phyloP scores from a whole-genome alignment of 176 grass and related monocot genomes.

The Hordeum marinum region DNA sequence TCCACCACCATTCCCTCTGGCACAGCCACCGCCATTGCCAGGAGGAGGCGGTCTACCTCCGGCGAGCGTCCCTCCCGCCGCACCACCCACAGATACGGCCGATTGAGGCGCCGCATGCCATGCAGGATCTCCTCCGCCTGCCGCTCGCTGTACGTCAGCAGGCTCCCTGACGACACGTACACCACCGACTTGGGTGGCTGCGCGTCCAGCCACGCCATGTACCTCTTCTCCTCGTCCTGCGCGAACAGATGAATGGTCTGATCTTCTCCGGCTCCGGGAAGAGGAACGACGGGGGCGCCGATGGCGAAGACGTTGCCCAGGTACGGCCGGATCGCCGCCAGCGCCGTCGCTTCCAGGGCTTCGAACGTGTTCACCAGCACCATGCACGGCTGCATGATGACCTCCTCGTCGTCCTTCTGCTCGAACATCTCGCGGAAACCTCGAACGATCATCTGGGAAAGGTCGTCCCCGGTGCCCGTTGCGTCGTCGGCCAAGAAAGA shows the following conservation, averaged over 20 bases:
- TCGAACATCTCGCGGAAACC: neutral
- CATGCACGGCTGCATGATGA: slow-evolving; percentile 3
- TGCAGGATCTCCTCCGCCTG: slow-evolving; percentile 44
- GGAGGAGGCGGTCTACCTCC: neutral
- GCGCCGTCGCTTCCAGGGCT: slow-evolving; percentile 9
- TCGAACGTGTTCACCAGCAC: slow-evolving; percentile 36
- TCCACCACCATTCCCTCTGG: slow-evolving; percentile 37
- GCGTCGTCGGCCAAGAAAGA: neutral
- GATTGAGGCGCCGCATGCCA: slow-evolving; percentile 3
- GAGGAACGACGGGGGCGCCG: slow-evolving; percentile 4
- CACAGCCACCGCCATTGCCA: neutral
- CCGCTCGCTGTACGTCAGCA: slow-evolving; percentile 14
- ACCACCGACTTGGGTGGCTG: slow-evolving; percentile 32
- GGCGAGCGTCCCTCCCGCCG: slow-evolving; percentile 19
- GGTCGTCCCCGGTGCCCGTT: neutral
- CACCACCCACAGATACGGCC: slow-evolving; percentile 44
- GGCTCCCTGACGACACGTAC: slow-evolving; percentile 60
- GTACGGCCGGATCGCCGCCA: neutral
- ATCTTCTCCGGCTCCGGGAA: neutral
- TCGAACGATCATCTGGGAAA: neutral
- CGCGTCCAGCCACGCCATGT: slow-evolving; percentile 49
- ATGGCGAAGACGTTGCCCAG: slow-evolving; percentile 1
- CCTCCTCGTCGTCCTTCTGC: neutral
- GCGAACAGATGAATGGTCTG: neutral
- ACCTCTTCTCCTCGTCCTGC: neutral